These are phyloP conservation scores for Cardamine occulta DNA, from an alignment of 345 rosid genomes.

Conservation along the genomic window DNA sequence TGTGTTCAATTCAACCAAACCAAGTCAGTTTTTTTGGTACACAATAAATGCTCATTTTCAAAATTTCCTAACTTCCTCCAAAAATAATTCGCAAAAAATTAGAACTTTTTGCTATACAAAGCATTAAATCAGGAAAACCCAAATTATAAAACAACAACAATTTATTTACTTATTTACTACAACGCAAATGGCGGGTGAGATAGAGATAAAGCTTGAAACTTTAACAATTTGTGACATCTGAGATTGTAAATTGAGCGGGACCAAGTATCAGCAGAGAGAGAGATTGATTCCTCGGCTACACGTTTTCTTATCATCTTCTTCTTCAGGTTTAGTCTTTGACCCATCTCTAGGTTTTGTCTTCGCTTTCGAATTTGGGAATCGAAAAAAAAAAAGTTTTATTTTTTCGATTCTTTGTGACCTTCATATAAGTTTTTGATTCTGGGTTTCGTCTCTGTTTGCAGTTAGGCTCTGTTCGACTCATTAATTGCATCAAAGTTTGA, in stretches of 20 bases:
- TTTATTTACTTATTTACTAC: neutral
- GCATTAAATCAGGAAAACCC: neutral
- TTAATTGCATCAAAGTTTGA: conserved; percentile 7
- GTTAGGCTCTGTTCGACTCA: conserved; percentile 25
- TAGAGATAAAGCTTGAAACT: conserved; percentile 5
- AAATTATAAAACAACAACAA: neutral
- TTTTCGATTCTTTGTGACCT: conserved; percentile 8
- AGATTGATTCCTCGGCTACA: conserved; percentile 14
- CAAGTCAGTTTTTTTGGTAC: neutral
- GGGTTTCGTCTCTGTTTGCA: conserved; percentile 2
- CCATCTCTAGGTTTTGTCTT: conserved; percentile 30
- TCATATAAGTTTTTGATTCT: neutral
- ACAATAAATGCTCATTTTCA: conserved; percentile 11
- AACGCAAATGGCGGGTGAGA: conserved; percentile 25
- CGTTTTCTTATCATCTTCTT: conserved; percentile 21
- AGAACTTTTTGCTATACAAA: neutral
- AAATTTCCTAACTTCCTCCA: neutral
- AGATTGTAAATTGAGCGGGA: conserved; percentile 25
- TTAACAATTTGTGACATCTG: conserved; percentile 16
- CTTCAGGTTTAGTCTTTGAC: conserved; percentile 28
- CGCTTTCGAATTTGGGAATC: conserved; percentile 8
- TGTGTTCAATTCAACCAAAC: neutral
- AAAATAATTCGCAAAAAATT: conserved; percentile 1
- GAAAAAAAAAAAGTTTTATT: neutral
- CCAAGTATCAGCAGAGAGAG: neutral